Conservation (phyloP, 768 basidiomycete genomes). For the Mycena capillaripes region DNA sequence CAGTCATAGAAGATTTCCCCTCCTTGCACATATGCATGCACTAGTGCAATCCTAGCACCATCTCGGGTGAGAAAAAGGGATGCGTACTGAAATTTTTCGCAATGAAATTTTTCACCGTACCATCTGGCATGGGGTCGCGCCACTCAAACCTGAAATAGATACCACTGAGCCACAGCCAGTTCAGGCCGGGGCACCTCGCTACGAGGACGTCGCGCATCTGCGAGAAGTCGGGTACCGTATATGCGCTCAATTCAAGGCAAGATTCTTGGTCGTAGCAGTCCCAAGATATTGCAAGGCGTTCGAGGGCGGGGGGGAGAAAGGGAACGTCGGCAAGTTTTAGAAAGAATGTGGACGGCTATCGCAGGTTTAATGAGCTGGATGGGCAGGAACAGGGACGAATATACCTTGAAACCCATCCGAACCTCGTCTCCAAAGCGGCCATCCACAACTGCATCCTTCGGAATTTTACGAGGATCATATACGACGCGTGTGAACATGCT, state of each 20-base stretch:
- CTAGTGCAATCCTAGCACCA: not conserved
- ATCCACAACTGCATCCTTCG: not conserved
- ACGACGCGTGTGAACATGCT: not conserved
- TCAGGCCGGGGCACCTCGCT: constrained; percentile 4
- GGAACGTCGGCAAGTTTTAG: not conserved
- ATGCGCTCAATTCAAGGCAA: not conserved
- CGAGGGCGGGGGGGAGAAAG: not conserved
- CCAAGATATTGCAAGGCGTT: constrained; percentile 10
- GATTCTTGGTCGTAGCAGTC: not conserved
- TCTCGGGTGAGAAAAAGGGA: not conserved
- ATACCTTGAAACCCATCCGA: not conserved
- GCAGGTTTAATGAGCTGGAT: not conserved
- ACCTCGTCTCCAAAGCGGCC: not conserved
- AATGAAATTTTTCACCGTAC: not conserved
- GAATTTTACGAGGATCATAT: not conserved
- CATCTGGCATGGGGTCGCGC: not conserved
- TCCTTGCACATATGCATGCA: not conserved
- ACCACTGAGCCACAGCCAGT: constrained; percentile 2
- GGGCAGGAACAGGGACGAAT: too few relatives aligned
- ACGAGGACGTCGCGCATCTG: constrained; percentile 10
- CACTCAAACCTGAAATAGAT: not conserved
- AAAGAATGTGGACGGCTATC: constrained; percentile 4
- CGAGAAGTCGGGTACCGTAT: not conserved
- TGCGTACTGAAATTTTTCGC: not conserved
- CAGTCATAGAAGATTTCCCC: too few relatives aligned